These are phyloP conservation scores for Planoprotostelium fungivorum DNA, from an alignment of 78 protist species.

Conservation along the genomic window DNA sequence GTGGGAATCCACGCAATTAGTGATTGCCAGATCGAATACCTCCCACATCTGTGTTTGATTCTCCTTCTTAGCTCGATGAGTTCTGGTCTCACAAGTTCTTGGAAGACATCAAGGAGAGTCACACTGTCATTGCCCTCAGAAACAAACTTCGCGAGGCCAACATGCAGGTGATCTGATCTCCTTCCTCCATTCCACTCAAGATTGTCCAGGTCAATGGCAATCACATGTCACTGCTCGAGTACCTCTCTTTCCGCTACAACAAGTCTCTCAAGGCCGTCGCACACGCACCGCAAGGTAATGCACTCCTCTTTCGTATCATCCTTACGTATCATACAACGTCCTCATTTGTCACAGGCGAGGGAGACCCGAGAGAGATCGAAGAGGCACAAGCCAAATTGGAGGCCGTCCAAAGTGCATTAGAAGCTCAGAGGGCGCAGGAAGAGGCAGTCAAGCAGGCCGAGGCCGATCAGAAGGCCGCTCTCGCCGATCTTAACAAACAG, in stretches of 20 bases:
- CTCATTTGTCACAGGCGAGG: neutral
- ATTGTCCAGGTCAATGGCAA: neutral
- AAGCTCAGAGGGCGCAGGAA: neutral
- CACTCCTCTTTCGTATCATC: too few species aligned
- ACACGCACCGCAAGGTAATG: neutral
- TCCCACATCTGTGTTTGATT: neutral
- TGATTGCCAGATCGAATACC: too few species aligned
- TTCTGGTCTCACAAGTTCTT: neutral
- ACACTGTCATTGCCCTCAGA: slow-evolving; percentile 1
- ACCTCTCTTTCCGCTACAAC: neutral
- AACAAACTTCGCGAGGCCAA: neutral
- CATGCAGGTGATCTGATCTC: neutral
- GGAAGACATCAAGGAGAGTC: neutral
- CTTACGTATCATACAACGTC: neutral
- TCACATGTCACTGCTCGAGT: neutral
- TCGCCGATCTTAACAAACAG: neutral
- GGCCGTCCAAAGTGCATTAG: neutral
- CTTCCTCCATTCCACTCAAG: neutral
- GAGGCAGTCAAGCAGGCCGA: neutral
- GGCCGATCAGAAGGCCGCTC: neutral
- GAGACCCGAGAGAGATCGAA: neutral
- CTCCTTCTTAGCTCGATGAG: neutral
- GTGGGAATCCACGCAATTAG: neutral
- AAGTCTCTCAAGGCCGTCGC: neutral
- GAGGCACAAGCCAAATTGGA: neutral